phyloP scores from a whole-genome alignment of 805 yeast genomes.

The Kluyveromyces nonfermentans region DNA sequence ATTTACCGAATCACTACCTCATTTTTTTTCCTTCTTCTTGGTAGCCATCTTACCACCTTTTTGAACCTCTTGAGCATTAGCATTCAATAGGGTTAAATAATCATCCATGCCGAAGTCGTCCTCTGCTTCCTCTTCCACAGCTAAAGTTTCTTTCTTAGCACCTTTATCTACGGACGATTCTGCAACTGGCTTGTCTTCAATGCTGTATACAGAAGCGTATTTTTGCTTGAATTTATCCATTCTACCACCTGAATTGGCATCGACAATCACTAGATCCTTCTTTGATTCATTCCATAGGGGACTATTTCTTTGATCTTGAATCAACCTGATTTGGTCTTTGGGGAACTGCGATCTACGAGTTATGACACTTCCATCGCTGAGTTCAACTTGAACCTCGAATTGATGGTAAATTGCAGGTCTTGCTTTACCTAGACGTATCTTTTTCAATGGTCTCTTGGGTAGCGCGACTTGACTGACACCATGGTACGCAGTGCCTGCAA shows the following conservation, averaged over 20 bases:
- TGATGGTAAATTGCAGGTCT: slow-evolving; percentile 90
- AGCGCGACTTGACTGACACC: slow-evolving; percentile 19
- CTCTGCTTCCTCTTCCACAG: slow-evolving; percentile 7
- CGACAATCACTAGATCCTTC: slow-evolving; percentile 62
- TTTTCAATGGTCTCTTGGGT: slow-evolving; percentile 52
- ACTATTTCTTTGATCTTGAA: slow-evolving; percentile 81
- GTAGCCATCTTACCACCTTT: slow-evolving; percentile 25
- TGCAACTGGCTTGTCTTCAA: slow-evolving; percentile 21
- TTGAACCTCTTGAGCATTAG: slow-evolving; percentile 23
- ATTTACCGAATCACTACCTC: not conserved
- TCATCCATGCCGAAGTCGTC: slow-evolving; percentile 26
- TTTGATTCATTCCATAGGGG: slow-evolving; percentile 85
- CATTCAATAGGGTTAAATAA: slow-evolving; percentile 24
- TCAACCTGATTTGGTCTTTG: slow-evolving; percentile 72
- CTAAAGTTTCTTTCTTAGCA: slow-evolving; percentile 3
- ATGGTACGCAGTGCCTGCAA: slow-evolving; percentile 12
- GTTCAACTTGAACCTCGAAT: slow-evolving; percentile 80
- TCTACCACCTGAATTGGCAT: slow-evolving; percentile 79
- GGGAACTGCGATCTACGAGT: slow-evolving; percentile 81
- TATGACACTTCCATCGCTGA: slow-evolving; percentile 89
- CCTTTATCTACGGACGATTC: slow-evolving; percentile 6
- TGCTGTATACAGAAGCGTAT: slow-evolving; percentile 41
- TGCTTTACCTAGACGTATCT: slow-evolving; percentile 70
- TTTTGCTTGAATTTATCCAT: slow-evolving; percentile 64
- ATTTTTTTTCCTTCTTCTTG: slow-evolving; percentile 23